Percentiles rank a stretch among this genome's conserved stretches.
These are phyloP conservation scores for Pythium monospermum DNA, from an alignment of 352 stramenopile genomes.

Conservation along the genomic window DNA sequence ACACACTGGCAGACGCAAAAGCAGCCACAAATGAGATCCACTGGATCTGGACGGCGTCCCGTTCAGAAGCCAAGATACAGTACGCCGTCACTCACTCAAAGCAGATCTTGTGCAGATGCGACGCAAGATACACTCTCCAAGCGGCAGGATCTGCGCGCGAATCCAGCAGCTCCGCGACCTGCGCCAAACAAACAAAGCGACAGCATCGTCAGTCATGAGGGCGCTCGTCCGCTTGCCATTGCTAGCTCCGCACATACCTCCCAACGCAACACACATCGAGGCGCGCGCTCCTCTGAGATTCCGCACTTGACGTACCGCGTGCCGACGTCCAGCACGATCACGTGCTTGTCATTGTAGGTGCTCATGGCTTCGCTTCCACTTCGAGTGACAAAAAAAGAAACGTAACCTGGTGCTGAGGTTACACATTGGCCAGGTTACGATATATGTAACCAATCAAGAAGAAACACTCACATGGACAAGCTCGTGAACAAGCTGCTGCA, in stretches of 20 bases:
- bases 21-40: too few relatives aligned
- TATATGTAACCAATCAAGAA: not conserved
- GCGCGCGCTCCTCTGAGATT: conserved; percentile 68
- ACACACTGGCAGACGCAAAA: conserved; percentile 26
- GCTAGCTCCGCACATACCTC: conserved; percentile 51
- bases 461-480: not conserved
- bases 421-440: conserved; percentile 1
- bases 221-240: too few relatives aligned
- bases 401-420: not conserved
- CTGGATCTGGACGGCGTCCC: too few relatives aligned
- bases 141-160: conserved; percentile 26
- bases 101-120: conserved; percentile 54
- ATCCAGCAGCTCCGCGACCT: conserved; percentile 56
- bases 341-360: conserved; percentile 25
- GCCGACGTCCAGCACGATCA: conserved; percentile 79
- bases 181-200: not conserved
- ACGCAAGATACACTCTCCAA: conserved; percentile 47
- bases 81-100: conserved; percentile 52
- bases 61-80: not conserved
- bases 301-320: conserved; percentile 61
- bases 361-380: conserved; percentile 17
- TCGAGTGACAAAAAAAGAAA: too few relatives aligned
- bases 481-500: conserved; percentile 2
- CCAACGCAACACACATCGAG: conserved; percentile 61
- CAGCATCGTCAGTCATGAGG: not conserved